Evolutionary conservation across 2,329 filamentous ascomycete genomes (phyloP).

Genomic region (Elsinoe batatas): DNA sequence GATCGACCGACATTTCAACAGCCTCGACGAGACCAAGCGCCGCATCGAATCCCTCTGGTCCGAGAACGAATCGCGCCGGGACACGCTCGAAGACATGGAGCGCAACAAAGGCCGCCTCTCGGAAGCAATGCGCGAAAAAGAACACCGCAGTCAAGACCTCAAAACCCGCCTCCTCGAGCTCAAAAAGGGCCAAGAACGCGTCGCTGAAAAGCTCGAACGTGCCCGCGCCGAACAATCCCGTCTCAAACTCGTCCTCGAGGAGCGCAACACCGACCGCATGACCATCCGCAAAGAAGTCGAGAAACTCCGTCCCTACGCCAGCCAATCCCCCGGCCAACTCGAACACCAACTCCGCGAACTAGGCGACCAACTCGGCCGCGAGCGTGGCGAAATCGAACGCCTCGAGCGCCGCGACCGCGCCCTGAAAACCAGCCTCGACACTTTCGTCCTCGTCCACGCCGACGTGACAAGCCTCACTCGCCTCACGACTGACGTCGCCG

Average conservation of each 20-base stretch:
- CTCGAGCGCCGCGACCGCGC: constrained; percentile 82
- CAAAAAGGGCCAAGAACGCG: constrained; percentile 69
- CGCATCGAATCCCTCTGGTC: constrained; percentile 77
- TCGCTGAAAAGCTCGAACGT: constrained; percentile 72
- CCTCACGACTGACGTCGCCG: constrained; percentile 74
- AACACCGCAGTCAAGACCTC: constrained; percentile 73
- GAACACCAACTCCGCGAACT: constrained; percentile 76
- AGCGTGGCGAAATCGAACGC: constrained; percentile 76
- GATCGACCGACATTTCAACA: constrained; percentile 91
- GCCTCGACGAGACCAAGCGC: constrained; percentile 72
- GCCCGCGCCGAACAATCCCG: constrained; percentile 71
- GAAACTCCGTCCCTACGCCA: constrained; percentile 83
- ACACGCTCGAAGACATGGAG: constrained; percentile 68
- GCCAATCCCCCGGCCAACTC: constrained; percentile 75
- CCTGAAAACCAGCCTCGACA: constrained; percentile 83
- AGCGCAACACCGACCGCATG: constrained; percentile 60
- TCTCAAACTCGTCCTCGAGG: constrained; percentile 61
- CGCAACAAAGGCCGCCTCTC: constrained; percentile 73
- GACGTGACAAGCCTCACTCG: constrained; percentile 86
- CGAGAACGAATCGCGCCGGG: constrained; percentile 81
- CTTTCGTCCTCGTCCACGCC: constrained; percentile 70
- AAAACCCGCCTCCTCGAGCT: constrained; percentile 75
- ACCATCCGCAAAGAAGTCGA: constrained; percentile 72
- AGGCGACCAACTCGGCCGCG: constrained; percentile 63
- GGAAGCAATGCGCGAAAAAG: constrained; percentile 71